Evolutionary conservation across 805 yeast genomes (phyloP).

Genomic region (Zygotorulaspora chibaensis): DNA sequence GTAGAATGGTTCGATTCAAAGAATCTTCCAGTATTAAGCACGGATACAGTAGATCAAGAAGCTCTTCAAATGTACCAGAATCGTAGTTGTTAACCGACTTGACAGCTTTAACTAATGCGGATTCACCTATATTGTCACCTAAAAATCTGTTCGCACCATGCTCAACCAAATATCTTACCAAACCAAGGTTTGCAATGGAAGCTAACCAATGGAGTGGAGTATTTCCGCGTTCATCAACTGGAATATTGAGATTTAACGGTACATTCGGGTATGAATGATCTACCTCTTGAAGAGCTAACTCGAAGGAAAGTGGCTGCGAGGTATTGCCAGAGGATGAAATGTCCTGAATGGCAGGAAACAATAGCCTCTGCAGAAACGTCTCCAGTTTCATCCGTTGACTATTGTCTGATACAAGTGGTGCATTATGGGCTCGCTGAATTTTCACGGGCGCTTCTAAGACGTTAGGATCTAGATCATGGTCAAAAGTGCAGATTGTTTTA

Average conservation of each 20-base stretch:
- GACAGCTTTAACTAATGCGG: slow-evolving; percentile 79
- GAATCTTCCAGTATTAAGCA: slow-evolving; percentile 61
- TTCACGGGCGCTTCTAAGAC: slow-evolving; percentile 12
- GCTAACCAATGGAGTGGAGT: slow-evolving; percentile 96
- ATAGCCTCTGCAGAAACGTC: slow-evolving; percentile 28
- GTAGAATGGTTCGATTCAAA: slow-evolving; percentile 75
- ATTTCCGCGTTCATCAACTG: slow-evolving; percentile 91
- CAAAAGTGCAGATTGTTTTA: slow-evolving; percentile 13
- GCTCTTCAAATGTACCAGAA: slow-evolving; percentile 62
- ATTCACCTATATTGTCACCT: slow-evolving; percentile 82
- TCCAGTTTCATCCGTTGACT: slow-evolving; percentile 30
- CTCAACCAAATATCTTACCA: slow-evolving; percentile 65
- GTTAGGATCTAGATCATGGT: slow-evolving; percentile 17
- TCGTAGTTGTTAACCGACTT: slow-evolving; percentile 72
- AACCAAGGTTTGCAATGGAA: slow-evolving; percentile 70
- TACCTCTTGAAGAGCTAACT: slow-evolving; percentile 23
- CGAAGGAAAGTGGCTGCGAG: slow-evolving; percentile 16
- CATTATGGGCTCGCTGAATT: slow-evolving; percentile 11
- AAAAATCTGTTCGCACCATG: slow-evolving; percentile 58
- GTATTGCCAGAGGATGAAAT: slow-evolving; percentile 7
- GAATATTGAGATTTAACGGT: slow-evolving; percentile 61
- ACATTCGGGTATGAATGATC: slow-evolving; percentile 24
- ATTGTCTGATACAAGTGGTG: slow-evolving; percentile 15
- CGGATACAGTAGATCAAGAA: slow-evolving; percentile 73
- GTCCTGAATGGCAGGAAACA: slow-evolving; percentile 26